Base-by-base conservation (phyloP, 2,329 filamentous ascomycete species). In the Ceratocystis eucalypticola region DNA sequence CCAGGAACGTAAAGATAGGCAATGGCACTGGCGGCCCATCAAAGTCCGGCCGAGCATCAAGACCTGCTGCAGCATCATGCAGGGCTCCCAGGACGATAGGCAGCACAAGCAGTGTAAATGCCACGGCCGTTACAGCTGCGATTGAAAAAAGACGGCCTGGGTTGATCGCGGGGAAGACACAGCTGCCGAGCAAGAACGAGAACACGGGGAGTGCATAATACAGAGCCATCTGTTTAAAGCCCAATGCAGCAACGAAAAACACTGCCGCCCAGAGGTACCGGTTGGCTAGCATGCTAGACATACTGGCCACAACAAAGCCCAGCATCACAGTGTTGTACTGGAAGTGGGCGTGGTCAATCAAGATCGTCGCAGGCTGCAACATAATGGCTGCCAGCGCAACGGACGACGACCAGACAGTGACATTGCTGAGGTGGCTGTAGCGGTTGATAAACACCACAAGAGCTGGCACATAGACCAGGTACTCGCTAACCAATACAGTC, bases 241-340 rank as follows among this genome's bases (percentile, higher is more conserved):
- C 91, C n/a, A 99, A 80, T 2, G 93, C 89, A 17, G 84, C 85
- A 5, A 99, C 94, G 71, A 99, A 99, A 78, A 96, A 96, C 68
- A 96, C 84, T 69, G 90, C 91, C 30, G 89, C 85, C 91, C 93
- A 96, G 69, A 95, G 82, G 71, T 87, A 87, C 62, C 91, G 84
- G 3, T 89, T 89, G 2, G 91, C 91, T 63, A 96, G 76, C 77
- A 97, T 88, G 74, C 89, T 94, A 53, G 93, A 94, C 78, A 96
- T 85, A 71, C 88, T 90, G 0, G 91, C 91, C 37, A 95, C 79
- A 8, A 94, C 85, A 61, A 97, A 84, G 1, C 95, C 94, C 17
- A 99, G 85, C 94, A 99, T 99, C 63, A 99, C 92, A 0, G 92
- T 96, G 75, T 99, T 99, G 77, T 96, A 99, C 77, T 99, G 94